phyloP scores from a whole-genome alignment of 441 rosid species.

The Gossypium laxum region DNA sequence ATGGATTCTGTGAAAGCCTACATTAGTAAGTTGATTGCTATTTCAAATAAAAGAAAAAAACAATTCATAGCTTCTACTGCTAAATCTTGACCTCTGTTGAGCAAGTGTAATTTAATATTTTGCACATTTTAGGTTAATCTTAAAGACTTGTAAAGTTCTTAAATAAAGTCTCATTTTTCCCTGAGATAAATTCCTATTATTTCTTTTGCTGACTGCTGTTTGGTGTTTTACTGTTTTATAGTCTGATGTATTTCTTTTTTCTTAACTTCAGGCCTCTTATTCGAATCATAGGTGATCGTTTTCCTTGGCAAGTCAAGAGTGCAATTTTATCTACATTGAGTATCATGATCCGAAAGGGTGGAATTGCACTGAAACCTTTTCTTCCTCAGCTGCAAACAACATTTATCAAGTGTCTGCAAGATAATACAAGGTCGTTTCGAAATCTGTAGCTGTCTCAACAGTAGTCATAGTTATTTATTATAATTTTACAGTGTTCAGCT shows the following conservation, averaged over 20 bases:
- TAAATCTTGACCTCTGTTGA: neutral
- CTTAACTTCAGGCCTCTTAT: constrained; percentile 77
- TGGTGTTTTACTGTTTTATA: neutral
- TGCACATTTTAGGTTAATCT: neutral
- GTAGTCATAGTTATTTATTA: neutral
- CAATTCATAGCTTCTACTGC: neutral
- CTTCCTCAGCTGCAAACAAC: constrained; percentile 99
- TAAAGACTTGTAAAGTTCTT: neutral
- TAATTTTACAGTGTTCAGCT: neutral
- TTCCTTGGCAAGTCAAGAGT: constrained; percentile 99
- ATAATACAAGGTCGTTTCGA: constrained; percentile 61
- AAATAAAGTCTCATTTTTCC: neutral
- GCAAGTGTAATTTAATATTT: neutral
- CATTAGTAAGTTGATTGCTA: neutral
- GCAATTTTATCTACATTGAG: constrained; percentile 83
- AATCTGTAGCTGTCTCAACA: neutral
- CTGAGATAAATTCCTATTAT: neutral
- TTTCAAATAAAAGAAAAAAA: neutral
- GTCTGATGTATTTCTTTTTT: constrained; percentile 10
- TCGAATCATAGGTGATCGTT: constrained; percentile 89
- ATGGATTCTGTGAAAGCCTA: neutral
- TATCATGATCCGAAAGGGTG: constrained; percentile 81
- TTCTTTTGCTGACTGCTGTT: neutral
- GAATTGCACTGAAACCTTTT: constrained; percentile 80
- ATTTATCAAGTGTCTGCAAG: constrained; percentile 87